phyloP scores from a whole-genome alignment of 2,329 filamentous ascomycete genomes.

The Akanthomyces dipterigenus region DNA sequence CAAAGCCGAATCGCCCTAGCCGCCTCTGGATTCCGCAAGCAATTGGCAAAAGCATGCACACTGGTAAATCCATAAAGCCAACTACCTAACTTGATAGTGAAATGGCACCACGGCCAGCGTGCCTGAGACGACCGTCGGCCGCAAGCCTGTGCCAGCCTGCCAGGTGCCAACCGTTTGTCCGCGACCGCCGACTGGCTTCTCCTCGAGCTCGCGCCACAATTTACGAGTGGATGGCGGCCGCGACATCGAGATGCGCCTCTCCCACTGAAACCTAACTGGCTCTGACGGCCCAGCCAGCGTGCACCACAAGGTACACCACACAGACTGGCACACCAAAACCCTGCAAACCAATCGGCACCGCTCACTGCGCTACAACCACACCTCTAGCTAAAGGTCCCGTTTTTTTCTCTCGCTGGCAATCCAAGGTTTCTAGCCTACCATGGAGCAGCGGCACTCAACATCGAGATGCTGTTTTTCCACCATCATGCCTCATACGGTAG shows the following conservation, averaged over 20 bases:
- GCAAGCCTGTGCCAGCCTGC: not conserved
- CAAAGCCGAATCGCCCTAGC: not conserved
- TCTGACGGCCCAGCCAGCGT: too few relatives aligned
- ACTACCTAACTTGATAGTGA: too few relatives aligned
- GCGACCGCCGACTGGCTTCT: not conserved
- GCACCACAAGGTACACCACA: too few relatives aligned
- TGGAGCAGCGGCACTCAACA: not conserved
- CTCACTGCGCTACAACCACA: not conserved
- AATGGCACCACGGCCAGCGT: not conserved
- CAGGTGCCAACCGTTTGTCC: not conserved
- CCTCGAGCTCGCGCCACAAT: conserved; percentile 6
- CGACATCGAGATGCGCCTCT: conserved; percentile 7
- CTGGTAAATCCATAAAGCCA: too few relatives aligned
- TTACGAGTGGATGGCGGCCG: not conserved
- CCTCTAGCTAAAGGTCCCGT: not conserved
- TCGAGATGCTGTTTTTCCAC: not conserved
- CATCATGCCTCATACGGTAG: not conserved
- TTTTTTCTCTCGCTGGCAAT: not conserved
- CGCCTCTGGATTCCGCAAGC: not conserved
- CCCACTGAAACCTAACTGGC: not conserved
- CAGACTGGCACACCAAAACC: not conserved
- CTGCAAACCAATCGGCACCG: not conserved
- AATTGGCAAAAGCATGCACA: not conserved
- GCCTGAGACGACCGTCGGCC: not conserved
- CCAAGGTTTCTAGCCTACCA: not conserved